Evolutionary conservation across 1,284 basidiomycete genomes (phyloP), one percentile per base, ranked within the genome.

Genomic region (Xerocomus nothofagi): DNA sequence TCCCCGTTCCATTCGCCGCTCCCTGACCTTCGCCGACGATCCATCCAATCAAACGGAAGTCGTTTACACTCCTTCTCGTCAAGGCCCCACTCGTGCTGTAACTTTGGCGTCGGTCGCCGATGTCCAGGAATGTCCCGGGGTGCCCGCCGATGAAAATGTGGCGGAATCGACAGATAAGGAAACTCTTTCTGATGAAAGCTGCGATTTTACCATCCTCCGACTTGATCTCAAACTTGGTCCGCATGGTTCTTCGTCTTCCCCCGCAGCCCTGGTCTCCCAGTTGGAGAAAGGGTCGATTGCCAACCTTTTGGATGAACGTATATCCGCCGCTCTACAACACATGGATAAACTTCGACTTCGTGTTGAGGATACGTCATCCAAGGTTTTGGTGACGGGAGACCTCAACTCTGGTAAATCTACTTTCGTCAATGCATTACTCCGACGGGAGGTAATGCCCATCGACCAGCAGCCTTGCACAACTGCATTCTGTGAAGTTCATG

Each of bases 391-490:
- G 53, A 99, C 97, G n/a, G 97, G 97, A 57, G 97, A 99, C 69
- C 80, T 99, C 52, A 99, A 99, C 67, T 91, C 97, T 27, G 97
- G 97, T 62, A 99, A 99, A 73, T 98, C 94, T 29, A 99, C 97
- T 0, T 91, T 99, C 64, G 93, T 99, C 69, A 99, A 99, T 63
- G 91, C 95, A 2, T 76, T 99, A 30, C 80, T 98, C 7, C 78
- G 92, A 47, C 84, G 89, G 38, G 88, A 90, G 68, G 85, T 98
- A 44, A 93, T 99, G 88, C 95, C 97, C 3, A 88, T 94, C 52
- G 97, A 99, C 70, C 94, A 99, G 70, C 97, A 99, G 67, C 97
- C 97, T 3, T 93, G 95, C 71, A 99, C 97, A 0, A 94, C 93
- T 20, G 86, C 95, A 31, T 99, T 99, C 69, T 97, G 94, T 71